Conservation (phyloP, 176 grass and related monocot genomes). For the Panicum miliaceum region DNA sequence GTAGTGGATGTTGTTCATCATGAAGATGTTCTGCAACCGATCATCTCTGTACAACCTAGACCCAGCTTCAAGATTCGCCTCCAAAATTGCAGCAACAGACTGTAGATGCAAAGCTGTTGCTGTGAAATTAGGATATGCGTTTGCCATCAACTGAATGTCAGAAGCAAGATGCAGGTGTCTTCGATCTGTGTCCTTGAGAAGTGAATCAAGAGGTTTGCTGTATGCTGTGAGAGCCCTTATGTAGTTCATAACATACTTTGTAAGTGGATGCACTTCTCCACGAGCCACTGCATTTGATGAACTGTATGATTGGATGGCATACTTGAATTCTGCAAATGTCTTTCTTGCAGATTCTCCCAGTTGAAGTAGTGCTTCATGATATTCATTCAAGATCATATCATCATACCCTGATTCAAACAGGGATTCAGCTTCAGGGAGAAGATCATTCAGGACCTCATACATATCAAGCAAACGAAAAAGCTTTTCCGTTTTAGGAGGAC, state of each 20-base stretch:
- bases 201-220: slow-evolving; percentile 73
- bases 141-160: slow-evolving; percentile 41
- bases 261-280: slow-evolving; percentile 76
- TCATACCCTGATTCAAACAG: slow-evolving; percentile 64
- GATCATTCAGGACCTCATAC: slow-evolving; percentile 65
- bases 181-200: slow-evolving; percentile 62
- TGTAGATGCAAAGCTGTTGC: slow-evolving; percentile 50
- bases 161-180: slow-evolving; percentile 36
- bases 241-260: slow-evolving; percentile 99
- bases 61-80: slow-evolving; percentile 74
- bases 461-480: slow-evolving; percentile 88
- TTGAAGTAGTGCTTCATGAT: slow-evolving; percentile 70
- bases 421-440: slow-evolving; percentile 60
- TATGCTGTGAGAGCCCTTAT: slow-evolving; percentile 75
- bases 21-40: slow-evolving; percentile 73
- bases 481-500: slow-evolving; percentile 68
- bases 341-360: slow-evolving; percentile 66
- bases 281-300: slow-evolving; percentile 59
- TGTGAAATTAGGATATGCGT: slow-evolving; percentile 37
- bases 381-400: slow-evolving; percentile 71
- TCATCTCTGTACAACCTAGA: slow-evolving; percentile 67
- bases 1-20: slow-evolving; percentile 95
- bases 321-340: slow-evolving; percentile 70
- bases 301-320: slow-evolving; percentile 64
- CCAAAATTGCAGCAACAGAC: slow-evolving; percentile 58